These are phyloP conservation scores for Apostasia shenzhenica DNA, from an alignment of 106 monocot genomes.

Conservation along the genomic window DNA sequence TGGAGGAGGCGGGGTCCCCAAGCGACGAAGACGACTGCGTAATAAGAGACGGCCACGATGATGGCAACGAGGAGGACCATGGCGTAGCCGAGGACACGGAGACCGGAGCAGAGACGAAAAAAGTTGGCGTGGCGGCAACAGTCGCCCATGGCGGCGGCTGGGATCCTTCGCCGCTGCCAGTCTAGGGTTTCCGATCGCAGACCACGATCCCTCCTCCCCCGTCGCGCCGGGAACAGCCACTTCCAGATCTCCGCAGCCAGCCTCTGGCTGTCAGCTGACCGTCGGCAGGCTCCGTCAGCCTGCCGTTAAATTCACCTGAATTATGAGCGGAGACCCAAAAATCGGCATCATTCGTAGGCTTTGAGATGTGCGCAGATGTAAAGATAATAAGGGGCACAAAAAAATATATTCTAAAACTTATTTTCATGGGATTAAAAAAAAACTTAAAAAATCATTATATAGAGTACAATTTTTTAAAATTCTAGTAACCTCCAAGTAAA, in stretches of 20 bases:
- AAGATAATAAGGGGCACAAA: too few relatives aligned
- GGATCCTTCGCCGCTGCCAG: neutral
- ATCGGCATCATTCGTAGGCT: too few relatives aligned
- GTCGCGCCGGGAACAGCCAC: slow-evolving; percentile 32
- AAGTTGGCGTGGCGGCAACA: slow-evolving; percentile 53
- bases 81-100: slow-evolving; percentile 61
- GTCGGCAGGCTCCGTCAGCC: too few relatives aligned
- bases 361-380: too few relatives aligned
- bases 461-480: too few relatives aligned
- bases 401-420: too few relatives aligned
- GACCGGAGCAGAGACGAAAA: slow-evolving; percentile 58
- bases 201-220: neutral
- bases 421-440: too few relatives aligned
- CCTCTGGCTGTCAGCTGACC: neutral
- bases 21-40: slow-evolving; percentile 58
- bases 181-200: neutral
- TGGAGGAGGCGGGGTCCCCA: slow-evolving; percentile 59
- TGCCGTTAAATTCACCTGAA: too few relatives aligned
- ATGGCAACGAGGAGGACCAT: slow-evolving; percentile 62
- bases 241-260: slow-evolving; percentile 39
- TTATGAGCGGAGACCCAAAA: too few relatives aligned
- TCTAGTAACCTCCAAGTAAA: too few relatives aligned
- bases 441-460: too few relatives aligned
- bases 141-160: slow-evolving; percentile 11
- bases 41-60: slow-evolving; percentile 60